Evolutionary conservation across 73 alveolate genomes (phyloP).

Genomic region (Blepharisma stoltei): DNA sequence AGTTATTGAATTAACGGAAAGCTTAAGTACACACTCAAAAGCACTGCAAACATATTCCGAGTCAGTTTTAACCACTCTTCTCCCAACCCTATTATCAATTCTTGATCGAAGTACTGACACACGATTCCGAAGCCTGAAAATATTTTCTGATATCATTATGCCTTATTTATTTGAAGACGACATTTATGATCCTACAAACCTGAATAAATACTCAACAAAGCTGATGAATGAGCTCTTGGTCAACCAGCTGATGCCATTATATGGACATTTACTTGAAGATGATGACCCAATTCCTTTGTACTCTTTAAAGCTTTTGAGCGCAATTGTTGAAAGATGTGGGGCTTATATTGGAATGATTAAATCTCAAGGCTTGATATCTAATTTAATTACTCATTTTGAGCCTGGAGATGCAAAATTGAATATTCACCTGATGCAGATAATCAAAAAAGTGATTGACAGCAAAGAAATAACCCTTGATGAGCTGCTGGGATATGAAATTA

Average conservation of each 20-base stretch:
- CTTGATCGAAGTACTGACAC: conserved; percentile 36
- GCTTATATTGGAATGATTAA: not conserved
- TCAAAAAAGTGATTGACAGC: not conserved
- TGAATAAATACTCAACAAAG: conserved; percentile 57
- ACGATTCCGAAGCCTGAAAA: conserved; percentile 68
- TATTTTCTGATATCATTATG: conserved; percentile 72
- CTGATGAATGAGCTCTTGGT: conserved; percentile 53
- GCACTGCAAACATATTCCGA: conserved; percentile 32
- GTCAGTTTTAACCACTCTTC: conserved; percentile 4
- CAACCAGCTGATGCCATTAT: conserved; percentile 49
- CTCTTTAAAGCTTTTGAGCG: conserved; percentile 15
- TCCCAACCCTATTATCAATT: conserved; percentile 31
- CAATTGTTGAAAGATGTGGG: conserved; percentile 9
- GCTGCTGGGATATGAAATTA: not conserved
- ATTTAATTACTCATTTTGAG: not conserved
- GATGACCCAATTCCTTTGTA: conserved; percentile 30
- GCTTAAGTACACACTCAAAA: conserved; percentile 33
- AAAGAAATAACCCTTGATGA: not conserved
- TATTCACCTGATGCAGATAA: not conserved
- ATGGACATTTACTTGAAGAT: conserved; percentile 35
- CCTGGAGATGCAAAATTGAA: not conserved
- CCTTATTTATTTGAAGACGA: conserved; percentile 67
- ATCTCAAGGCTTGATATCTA: not conserved
- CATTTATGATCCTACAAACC: conserved; percentile 59
- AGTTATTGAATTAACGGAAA: conserved; percentile 27